phyloP scores from a whole-genome alignment of 345 rosid genomes.

The Eutrema yunnanense region DNA sequence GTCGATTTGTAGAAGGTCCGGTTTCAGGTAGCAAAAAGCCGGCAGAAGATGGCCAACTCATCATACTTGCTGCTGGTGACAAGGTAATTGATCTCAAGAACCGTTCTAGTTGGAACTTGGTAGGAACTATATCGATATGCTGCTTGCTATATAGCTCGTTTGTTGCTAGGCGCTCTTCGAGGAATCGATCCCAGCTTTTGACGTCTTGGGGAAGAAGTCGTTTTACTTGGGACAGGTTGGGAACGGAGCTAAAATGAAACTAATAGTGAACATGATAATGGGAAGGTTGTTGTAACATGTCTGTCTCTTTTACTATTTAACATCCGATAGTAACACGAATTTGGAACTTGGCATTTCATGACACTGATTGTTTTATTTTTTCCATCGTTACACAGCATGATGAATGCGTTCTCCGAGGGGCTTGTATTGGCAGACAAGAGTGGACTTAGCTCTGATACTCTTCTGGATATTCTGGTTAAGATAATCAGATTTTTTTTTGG shows the following conservation, averaged over 20 bases:
- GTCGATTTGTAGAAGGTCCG: slow-evolving; percentile 83
- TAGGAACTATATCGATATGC: not conserved
- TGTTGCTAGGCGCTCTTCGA: slow-evolving; percentile 56
- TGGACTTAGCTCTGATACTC: slow-evolving; percentile 63
- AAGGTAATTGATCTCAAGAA: slow-evolving; percentile 42
- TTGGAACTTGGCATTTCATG: not conserved
- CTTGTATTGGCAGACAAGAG: slow-evolving; percentile 76
- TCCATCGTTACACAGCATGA: slow-evolving; percentile 30
- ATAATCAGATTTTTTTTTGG: not conserved
- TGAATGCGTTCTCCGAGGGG: slow-evolving; percentile 94
- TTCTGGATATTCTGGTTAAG: slow-evolving; percentile 82
- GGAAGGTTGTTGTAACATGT: slow-evolving; percentile 55
- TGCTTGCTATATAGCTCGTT: not conserved
- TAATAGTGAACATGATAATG: slow-evolving; percentile 95
- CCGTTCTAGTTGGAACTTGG: not conserved
- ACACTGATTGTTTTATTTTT: too few relatives aligned
- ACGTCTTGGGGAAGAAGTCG: slow-evolving; percentile 80
- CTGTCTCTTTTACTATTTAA: not conserved
- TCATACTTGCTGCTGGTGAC: slow-evolving; percentile 93
- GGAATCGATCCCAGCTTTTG: slow-evolving; percentile 70
- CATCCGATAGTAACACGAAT: not conserved
- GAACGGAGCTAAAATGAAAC: slow-evolving; percentile 95
- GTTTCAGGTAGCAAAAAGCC: slow-evolving; percentile 97
- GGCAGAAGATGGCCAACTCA: slow-evolving; percentile 93
- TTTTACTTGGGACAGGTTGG: slow-evolving; percentile 87